Percentiles rank a stretch among this genome's conserved stretches.
Conservation (phyloP, 2,329 filamentous ascomycete species). For the Bipolaris bicolor region DNA sequence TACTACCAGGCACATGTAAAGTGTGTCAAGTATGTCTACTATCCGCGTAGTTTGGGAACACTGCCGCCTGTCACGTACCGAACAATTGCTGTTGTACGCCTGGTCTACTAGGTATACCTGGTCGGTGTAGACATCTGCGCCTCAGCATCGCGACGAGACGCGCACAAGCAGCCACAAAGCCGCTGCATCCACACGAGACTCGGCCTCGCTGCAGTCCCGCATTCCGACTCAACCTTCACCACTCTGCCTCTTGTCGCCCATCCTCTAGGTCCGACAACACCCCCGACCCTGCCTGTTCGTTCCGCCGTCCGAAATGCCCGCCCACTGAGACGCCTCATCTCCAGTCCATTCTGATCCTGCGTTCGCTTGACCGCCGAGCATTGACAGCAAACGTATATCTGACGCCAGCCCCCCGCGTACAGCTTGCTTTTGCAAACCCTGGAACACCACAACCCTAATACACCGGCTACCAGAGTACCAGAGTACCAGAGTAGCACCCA, state of each 20-base stretch:
- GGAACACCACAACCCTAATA: not conserved
- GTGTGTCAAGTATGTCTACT: too few relatives aligned
- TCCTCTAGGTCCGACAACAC: constrained; percentile 5
- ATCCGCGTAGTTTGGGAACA: not conserved
- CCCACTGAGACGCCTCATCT: not conserved
- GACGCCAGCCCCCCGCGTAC: constrained; percentile 16
- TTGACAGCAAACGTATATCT: not conserved
- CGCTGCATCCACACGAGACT: not conserved
- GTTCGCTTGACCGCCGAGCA: constrained; percentile 5
- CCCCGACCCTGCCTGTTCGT: not conserved
- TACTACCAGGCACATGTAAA: constrained; percentile 1
- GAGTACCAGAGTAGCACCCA: not conserved
- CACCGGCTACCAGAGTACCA: not conserved
- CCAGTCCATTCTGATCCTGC: not conserved
- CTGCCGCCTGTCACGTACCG: constrained; percentile 6
- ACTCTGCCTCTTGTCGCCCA: not conserved
- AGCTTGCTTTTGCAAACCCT: not conserved
- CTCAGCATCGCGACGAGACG: not conserved
- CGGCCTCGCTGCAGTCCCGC: constrained; percentile 4
- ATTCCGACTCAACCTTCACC: constrained; percentile 1
- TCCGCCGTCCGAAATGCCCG: constrained; percentile 10
- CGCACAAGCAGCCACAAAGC: not conserved
- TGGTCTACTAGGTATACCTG: too few relatives aligned
- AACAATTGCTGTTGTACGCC: too few relatives aligned
- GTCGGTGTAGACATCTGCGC: too few relatives aligned